Evolutionary conservation across 331 rosid species (phyloP).

Genomic region (Quercus lobata): DNA sequence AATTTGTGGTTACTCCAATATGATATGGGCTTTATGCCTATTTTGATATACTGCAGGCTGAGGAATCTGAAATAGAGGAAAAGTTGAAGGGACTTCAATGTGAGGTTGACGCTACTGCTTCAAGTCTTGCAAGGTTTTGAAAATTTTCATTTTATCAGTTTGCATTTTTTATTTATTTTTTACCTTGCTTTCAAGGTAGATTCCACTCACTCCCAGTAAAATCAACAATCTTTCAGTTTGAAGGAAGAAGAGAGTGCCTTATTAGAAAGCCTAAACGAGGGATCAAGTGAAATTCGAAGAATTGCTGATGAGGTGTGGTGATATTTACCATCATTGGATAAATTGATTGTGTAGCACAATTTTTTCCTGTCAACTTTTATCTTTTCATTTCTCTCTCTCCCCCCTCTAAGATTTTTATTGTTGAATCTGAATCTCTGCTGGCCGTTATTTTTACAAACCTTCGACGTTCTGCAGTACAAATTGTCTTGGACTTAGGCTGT

Average conservation of each 20-base stretch:
- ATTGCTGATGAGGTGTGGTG: slow-evolving; percentile 48
- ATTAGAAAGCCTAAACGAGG: slow-evolving; percentile 25
- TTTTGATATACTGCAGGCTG: slow-evolving; percentile 54
- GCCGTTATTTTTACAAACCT: not conserved
- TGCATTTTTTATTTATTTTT: slow-evolving; percentile 1
- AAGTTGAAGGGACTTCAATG: slow-evolving; percentile 51
- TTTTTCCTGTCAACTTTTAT: not conserved
- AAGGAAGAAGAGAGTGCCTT: slow-evolving; percentile 54
- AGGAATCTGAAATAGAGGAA: slow-evolving; percentile 66
- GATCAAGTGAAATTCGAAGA: slow-evolving; percentile 32
- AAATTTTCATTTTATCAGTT: slow-evolving; percentile 10
- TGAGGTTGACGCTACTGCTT: slow-evolving; percentile 51
- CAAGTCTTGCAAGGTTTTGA: slow-evolving; percentile 43
- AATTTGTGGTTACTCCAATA: not conserved
- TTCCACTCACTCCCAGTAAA: slow-evolving; percentile 13
- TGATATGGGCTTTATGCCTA: not conserved
- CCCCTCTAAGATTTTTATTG: not conserved
- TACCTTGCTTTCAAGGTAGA: slow-evolving; percentile 20
- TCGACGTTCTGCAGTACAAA: not conserved
- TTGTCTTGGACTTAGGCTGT: not conserved
- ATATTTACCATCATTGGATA: slow-evolving; percentile 7
- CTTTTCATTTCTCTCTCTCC: not conserved
- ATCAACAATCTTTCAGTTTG: slow-evolving; percentile 47
- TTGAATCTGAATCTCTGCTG: not conserved
- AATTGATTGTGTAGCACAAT: not conserved